Evolutionary conservation across 495 filamentous ascomycete species (phyloP), one percentile per base, ranked within the genome.

Genomic region (Schizothecium vesticola): DNA sequence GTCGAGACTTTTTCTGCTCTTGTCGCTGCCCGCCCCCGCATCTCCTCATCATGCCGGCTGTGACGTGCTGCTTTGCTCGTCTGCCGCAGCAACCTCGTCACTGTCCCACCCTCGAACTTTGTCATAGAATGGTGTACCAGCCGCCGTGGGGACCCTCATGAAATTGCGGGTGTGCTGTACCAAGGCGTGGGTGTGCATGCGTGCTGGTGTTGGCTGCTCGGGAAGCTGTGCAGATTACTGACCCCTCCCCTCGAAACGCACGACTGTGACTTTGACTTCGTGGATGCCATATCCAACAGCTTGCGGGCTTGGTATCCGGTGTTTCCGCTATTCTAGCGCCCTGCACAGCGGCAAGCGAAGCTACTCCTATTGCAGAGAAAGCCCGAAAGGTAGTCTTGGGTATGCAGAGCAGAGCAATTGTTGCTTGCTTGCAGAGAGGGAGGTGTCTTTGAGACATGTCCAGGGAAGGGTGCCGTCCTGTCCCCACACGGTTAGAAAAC

Each of bases 291-390:
- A 22, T 57, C 55, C 60, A 70, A 65, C 56, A 58, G 31, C 58
- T 22, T 56, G 61, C 74, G 72, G 74, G 69, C 71, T 71, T 71
- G 67, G 69, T 69, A 71, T 73, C 72, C 74, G 72, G 69, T 56
- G 71, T 64, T 63, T 67, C 67, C 67, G 71, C 51, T 3, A 7
- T 66, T 67, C 61, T 60, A 71, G 19, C 56, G 64, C 59, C 43
- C 65, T 71, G 67, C 72, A 68, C 16, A 12, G 59, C 67, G 61
- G 63, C 68, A 65, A 67, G 59, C 36, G 23, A 69, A 56, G 58
- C 22, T 56, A 65, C 61, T 57, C 43, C 23, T 51, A 51, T 62
- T 23, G 59, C 25, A 56, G 12, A 56, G 31, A 16, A 59, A 56
- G 22, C 56, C 43, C 19, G 16, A 67, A 51, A 51, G 43, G 21